Evolutionary conservation across 257 asterid species (phyloP).

Genomic region (Apocynum venetum): DNA sequence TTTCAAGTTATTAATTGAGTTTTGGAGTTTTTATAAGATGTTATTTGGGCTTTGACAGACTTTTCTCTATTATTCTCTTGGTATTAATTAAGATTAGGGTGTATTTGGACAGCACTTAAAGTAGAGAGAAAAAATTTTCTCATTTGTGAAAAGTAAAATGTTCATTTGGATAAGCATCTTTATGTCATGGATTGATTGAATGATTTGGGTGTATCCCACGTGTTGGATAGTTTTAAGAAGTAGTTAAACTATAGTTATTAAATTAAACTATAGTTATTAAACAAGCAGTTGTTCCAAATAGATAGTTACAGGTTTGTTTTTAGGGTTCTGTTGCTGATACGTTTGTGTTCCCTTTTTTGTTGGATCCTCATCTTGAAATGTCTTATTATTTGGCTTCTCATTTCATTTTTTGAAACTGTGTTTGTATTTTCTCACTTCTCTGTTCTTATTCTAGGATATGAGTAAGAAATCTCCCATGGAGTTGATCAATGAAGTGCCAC

Average conservation of each 20-base stretch:
- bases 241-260: too few relatives aligned
- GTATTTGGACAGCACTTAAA: too few relatives aligned
- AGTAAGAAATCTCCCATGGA: slow-evolving; percentile 91
- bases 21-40: background rate
- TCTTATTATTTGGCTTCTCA: background rate
- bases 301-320: background rate
- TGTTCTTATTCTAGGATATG: slow-evolving; percentile 43
- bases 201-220: too few relatives aligned
- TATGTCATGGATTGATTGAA: too few relatives aligned
- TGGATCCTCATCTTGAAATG: background rate
- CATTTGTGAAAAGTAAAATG: too few relatives aligned
- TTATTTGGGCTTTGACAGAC: background rate
- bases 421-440: slow-evolving; percentile 7
- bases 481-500: slow-evolving; percentile 95
- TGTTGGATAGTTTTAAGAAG: too few relatives aligned
- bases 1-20: too few relatives aligned
- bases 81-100: background rate
- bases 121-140: too few relatives aligned
- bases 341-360: background rate
- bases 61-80: background rate
- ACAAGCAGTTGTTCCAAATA: background rate
- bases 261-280: background rate
- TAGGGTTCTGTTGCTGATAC: background rate
- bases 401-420: background rate
- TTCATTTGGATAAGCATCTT: too few relatives aligned